Base-by-base conservation (phyloP, 345 rosid genomes). In the Pistacia integerrima region DNA sequence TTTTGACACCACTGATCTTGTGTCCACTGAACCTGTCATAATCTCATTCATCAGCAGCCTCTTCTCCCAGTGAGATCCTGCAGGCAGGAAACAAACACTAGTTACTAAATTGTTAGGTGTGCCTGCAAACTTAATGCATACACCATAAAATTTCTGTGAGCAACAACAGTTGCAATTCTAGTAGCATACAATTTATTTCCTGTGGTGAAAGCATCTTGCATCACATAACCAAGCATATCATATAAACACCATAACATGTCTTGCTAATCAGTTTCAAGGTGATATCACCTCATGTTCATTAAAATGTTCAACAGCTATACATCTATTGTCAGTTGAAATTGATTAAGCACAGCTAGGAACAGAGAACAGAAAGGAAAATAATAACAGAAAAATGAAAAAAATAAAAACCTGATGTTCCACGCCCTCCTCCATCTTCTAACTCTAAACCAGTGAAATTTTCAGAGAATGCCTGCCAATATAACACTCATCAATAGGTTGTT, bases 351-450 rank as follows among this genome's bases (percentile, higher is more conserved):
- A 3, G 38, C 63, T 74, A 9, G 2, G 41, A 51, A 60, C 5
- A 33, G 17, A 11, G 55, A 20, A 54, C 73, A 69, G 13, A 51
- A 8, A 48, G 51, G 55, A 69, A 56, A 52, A 12, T 36, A 36
- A 10, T 65, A 8, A 57, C 11, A 77, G 57, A 57, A 4, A 4
- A 41, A 41, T 17, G 18, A 67, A 72, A 30, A 74, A 65, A 72
- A 70, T 14, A 36, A 72, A 79, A 63, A 91, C 97, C 97, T 73
- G 99, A 96, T 74, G 99, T 96, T 75, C 99, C 99, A 66, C 99
- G 98, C 59, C 99, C 99, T 82, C 99, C 99, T 74, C 99, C 99
- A 86, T 96, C 99, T 82, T 96, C 99, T 68, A 96, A 94, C 84
- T 96, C 99, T 80, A 96, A 88, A 56, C 99, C 99, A 4, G 97